These are phyloP conservation scores for Verticillium longisporum DNA, from an alignment of 2,329 filamentous ascomycete species.

Conservation along the genomic window DNA sequence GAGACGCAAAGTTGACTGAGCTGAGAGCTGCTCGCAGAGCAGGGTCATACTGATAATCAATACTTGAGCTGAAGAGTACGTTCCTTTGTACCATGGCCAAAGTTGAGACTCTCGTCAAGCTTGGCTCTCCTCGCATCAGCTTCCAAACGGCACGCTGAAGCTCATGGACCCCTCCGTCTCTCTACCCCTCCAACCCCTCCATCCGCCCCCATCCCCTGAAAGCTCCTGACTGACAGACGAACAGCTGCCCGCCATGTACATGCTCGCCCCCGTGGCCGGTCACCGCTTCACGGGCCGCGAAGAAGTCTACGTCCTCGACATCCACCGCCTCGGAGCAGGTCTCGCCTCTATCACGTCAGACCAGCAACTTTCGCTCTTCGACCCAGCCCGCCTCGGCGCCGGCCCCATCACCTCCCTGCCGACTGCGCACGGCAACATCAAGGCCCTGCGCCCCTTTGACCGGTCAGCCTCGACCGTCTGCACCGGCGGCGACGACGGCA, in stretches of 20 bases:
- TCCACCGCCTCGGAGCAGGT: conserved; percentile 41
- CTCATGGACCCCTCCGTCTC: background rate
- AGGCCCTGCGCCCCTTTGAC: conserved; percentile 52
- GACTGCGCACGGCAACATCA: conserved; percentile 56
- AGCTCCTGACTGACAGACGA: background rate
- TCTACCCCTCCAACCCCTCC: background rate
- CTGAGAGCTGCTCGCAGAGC: too few species aligned
- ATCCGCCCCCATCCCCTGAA: background rate
- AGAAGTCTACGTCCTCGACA: conserved; percentile 52
- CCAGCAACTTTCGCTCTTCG: conserved; percentile 60
- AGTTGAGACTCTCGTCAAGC: too few species aligned
- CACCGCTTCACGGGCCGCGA: conserved; percentile 28
- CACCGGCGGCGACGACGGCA: conserved; percentile 67
- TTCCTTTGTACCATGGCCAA: too few species aligned
- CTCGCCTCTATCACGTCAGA: conserved; percentile 64
- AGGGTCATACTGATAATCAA: too few species aligned
- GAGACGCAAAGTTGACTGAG: too few species aligned
- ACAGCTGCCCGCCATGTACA: conserved; percentile 29
- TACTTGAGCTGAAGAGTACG: too few species aligned
- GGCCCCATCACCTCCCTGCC: conserved; percentile 40
- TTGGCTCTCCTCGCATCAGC: background rate
- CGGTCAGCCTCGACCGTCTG: conserved; percentile 47
- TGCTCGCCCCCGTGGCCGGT: conserved; percentile 29
- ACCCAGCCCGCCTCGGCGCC: conserved; percentile 47
- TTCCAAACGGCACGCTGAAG: background rate